phyloP scores from a whole-genome alignment of 306 rosid genomes.

The Citrullus mucosospermus region DNA sequence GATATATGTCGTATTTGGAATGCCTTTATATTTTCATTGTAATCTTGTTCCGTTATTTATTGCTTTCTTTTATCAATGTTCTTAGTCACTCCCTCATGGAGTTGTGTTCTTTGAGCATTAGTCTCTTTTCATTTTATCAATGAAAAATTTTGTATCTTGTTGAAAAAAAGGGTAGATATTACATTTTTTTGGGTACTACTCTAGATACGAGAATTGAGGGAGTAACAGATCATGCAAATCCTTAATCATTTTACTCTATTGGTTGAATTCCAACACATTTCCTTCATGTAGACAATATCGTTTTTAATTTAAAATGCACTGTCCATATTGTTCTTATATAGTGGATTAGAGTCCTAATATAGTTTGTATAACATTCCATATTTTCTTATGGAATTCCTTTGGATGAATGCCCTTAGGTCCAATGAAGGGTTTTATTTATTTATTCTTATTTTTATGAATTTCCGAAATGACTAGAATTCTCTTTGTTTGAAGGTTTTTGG shows the following conservation, averaged over 20 bases:
- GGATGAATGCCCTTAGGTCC: background rate
- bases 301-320: background rate
- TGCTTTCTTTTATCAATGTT: too few relatives aligned
- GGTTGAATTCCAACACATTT: background rate
- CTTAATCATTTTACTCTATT: background rate
- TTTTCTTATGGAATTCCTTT: background rate
- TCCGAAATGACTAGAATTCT: background rate
- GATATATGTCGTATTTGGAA: too few relatives aligned
- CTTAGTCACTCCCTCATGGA: too few relatives aligned
- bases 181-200: background rate
- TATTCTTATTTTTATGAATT: background rate
- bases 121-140: too few relatives aligned
- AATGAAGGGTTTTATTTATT: background rate
- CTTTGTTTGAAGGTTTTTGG: constrained; percentile 77
- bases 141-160: too few relatives aligned
- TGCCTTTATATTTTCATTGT: too few relatives aligned
- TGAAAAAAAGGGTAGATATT: background rate
- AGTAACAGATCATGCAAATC: background rate
- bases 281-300: background rate
- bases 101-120: too few relatives aligned
- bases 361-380: background rate
- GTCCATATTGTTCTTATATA: background rate
- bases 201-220: background rate
- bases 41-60: too few relatives aligned
- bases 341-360: background rate